phyloP scores from a whole-genome alignment of 2,329 filamentous ascomycete species.

The Neurospora sp. region DNA sequence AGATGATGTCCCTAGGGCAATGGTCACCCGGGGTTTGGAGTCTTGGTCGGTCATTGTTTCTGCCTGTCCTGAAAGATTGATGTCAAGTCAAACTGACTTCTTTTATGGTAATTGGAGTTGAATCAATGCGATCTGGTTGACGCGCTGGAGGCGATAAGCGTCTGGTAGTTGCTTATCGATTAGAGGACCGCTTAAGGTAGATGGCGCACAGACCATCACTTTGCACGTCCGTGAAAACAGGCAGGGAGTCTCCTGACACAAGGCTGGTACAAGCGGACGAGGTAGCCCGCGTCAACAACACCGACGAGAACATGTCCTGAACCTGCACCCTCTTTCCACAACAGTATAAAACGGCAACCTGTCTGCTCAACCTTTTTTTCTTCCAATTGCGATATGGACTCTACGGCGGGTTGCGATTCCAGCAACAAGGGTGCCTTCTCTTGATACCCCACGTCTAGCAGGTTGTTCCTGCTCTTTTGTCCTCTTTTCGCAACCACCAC shows the following conservation, averaged over 20 bases:
- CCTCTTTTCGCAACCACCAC: neutral
- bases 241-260: neutral
- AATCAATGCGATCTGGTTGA: neutral
- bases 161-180: neutral
- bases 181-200: neutral
- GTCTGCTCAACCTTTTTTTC: neutral
- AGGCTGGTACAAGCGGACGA: neutral
- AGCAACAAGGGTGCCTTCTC: neutral
- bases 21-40: constrained; percentile 1
- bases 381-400: neutral
- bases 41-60: neutral
- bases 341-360: neutral
- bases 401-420: neutral
- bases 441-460: neutral
- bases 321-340: neutral
- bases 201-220: neutral
- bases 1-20: neutral
- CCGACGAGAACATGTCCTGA: neutral
- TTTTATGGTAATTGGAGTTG: neutral
- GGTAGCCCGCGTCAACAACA: neutral
- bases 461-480: neutral
- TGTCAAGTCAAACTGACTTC: neutral
- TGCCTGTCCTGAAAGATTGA: neutral
- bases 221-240: neutral
- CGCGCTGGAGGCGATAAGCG: neutral